Percentiles rank a stretch among this genome's conserved stretches.
These are phyloP conservation scores for Nematocida homosporus DNA, from an alignment of 371 early-diverging fungal genomes.

Conservation along the genomic window DNA sequence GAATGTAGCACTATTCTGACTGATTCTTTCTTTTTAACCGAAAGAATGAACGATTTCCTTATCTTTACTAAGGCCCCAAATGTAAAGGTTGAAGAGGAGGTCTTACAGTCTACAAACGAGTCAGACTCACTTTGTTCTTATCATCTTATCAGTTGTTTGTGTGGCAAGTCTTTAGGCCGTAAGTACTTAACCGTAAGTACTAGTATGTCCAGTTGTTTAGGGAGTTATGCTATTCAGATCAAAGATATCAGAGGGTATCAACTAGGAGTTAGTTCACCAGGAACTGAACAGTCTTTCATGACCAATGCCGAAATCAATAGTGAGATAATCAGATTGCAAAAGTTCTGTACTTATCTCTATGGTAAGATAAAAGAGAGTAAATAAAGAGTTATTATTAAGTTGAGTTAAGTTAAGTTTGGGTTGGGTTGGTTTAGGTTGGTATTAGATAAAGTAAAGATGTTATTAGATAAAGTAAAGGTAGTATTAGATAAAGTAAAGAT, in stretches of 20 bases:
- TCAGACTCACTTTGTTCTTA: slow-evolving; percentile 35
- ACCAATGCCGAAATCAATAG: slow-evolving; percentile 40
- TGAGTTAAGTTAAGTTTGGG: no score
- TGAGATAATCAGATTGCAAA: slow-evolving; percentile 50
- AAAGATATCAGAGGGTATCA: slow-evolving; percentile 27
- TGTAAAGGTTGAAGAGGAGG: neutral
- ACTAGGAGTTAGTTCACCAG: slow-evolving; percentile 14
- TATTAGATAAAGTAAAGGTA: no score
- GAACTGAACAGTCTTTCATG: neutral
- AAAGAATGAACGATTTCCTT: slow-evolving; percentile 41
- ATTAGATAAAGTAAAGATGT: no score
- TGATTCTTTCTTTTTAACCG: slow-evolving; percentile 56
- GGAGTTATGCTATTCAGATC: slow-evolving; percentile 37
- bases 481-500: no score
- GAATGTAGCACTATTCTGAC: slow-evolving; percentile 43
- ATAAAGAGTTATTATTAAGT: neutral
- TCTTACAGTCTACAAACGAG: neutral
- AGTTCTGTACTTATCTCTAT: slow-evolving; percentile 58
- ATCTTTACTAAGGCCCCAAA: slow-evolving; percentile 36
- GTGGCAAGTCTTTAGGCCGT: slow-evolving; percentile 36
- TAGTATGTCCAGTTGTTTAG: slow-evolving; percentile 31
- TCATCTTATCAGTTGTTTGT: slow-evolving; percentile 20
- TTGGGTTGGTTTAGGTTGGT: no score
- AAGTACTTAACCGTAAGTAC: slow-evolving; percentile 52
- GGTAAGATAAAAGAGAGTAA: slow-evolving; percentile 48